Conservation (phyloP, 495 filamentous ascomycete genomes). For the Articulospora tetracladia region DNA sequence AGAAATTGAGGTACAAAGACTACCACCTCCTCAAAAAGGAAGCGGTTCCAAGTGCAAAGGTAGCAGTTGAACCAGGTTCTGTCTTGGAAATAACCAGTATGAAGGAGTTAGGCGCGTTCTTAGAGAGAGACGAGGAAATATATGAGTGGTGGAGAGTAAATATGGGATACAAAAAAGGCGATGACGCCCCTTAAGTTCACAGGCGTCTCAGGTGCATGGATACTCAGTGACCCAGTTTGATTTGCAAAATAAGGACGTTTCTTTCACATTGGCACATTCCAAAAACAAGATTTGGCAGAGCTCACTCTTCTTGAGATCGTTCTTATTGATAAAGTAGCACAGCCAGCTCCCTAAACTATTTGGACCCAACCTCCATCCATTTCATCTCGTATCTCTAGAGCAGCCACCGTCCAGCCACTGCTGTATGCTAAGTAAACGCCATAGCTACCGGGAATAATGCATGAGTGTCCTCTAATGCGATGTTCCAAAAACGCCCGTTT, state of each 20-base stretch:
- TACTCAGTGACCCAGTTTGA: no score
- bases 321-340: neutral
- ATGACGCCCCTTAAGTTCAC: neutral
- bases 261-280: no score
- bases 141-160: conserved; percentile 19
- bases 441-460: neutral
- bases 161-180: conserved; percentile 20
- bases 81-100: conserved; percentile 19
- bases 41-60: neutral
- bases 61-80: conserved; percentile 6
- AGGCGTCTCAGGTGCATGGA: neutral
- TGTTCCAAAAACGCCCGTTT: neutral
- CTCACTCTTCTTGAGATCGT: neutral
- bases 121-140: conserved; percentile 15
- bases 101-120: conserved; percentile 15
- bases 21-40: conserved; percentile 18
- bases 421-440: neutral
- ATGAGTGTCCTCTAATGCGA: neutral
- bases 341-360: neutral
- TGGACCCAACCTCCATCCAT: neutral
- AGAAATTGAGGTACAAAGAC: conserved; percentile 26
- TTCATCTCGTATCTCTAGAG: neutral
- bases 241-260: no score
- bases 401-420: neutral
- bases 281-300: no score